A percentile compares a stretch with the other conserved stretches of the same genome.
Conservation (phyloP, 441 rosid species). For the Gossypium schwendimanii region DNA sequence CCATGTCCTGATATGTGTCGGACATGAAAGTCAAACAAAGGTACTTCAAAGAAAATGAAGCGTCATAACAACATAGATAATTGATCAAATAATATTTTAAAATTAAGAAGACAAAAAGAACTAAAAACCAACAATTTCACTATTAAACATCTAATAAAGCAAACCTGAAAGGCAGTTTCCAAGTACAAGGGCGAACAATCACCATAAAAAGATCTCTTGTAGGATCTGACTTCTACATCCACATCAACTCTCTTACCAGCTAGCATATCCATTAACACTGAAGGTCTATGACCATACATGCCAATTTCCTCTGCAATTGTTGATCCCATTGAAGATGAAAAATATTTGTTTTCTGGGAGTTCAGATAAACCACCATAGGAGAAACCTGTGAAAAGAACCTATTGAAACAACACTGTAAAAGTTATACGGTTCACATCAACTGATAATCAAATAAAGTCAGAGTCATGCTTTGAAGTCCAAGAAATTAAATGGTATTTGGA, state of each 20-base stretch:
- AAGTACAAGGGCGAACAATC: conserved; percentile 89
- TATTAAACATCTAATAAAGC: conserved; percentile 13
- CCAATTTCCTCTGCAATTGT: conserved; percentile 92
- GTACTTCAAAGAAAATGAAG: not conserved
- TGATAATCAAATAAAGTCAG: not conserved
- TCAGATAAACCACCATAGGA: conserved; percentile 94
- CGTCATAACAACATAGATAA: not conserved
- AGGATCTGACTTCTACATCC: conserved; percentile 73
- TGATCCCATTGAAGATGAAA: conserved; percentile 86
- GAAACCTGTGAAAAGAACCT: conserved; percentile 90
- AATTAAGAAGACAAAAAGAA: not conserved
- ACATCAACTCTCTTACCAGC: conserved; percentile 98
- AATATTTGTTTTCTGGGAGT: conserved; percentile 70
- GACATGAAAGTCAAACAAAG: not conserved
- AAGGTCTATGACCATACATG: conserved; percentile 79
- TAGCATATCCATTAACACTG: conserved; percentile 82
- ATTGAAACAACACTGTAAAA: conserved; percentile 25
- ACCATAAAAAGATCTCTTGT: conserved; percentile 84
- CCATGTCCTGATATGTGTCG: not conserved
- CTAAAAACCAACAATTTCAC: not conserved
- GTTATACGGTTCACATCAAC: conserved; percentile 10
- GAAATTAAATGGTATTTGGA: not conserved
- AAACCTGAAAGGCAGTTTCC: conserved; percentile 94
- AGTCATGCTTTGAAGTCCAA: not conserved
- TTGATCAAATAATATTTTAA: not conserved